Percentiles rank a stretch among this genome's conserved stretches.
Conservation (phyloP, 352 stramenopile genomes). For the Poterioochromonas sp. region DNA sequence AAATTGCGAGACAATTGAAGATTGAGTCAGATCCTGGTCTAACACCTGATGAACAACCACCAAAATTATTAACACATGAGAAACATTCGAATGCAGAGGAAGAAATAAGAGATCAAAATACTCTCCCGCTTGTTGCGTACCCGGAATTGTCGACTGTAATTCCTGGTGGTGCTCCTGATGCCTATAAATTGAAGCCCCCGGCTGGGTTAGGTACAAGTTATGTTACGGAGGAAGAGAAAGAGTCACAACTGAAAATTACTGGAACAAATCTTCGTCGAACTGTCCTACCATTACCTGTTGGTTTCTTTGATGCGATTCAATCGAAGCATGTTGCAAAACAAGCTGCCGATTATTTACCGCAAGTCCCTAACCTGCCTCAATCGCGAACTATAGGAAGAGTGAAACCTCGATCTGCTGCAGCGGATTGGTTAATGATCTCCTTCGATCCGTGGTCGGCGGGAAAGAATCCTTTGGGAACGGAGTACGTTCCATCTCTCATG, state of each 20-base stretch:
- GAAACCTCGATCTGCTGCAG: slow-evolving; percentile 60
- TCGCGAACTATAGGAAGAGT: slow-evolving; percentile 71
- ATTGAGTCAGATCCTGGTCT: neutral
- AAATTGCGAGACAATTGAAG: neutral
- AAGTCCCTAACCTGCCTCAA: slow-evolving; percentile 62
- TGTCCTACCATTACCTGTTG: slow-evolving; percentile 44
- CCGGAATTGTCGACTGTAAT: slow-evolving; percentile 21
- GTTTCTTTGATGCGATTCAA: slow-evolving; percentile 48
- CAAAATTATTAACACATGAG: neutral
- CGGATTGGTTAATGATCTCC: slow-evolving; percentile 73
- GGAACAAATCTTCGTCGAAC: slow-evolving; percentile 8
- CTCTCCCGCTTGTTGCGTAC: slow-evolving; percentile 26
- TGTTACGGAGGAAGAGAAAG: slow-evolving; percentile 6
- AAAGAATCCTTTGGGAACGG: slow-evolving; percentile 50
- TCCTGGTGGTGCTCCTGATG: slow-evolving; percentile 1
- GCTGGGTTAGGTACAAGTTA: slow-evolving; percentile 22
- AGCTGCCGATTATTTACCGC: slow-evolving; percentile 50
- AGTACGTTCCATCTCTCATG: slow-evolving; percentile 52
- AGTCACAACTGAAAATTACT: neutral
- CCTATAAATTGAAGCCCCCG: neutral
- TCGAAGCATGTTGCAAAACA: slow-evolving; percentile 49
- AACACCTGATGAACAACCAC: neutral
- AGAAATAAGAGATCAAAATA: neutral
- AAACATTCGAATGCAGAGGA: slow-evolving; percentile 13
- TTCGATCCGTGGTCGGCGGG: slow-evolving; percentile 81